Base-by-base conservation (phyloP, 2,329 filamentous ascomycete genomes). In the Stachybotrys chlorohalonatus region DNA sequence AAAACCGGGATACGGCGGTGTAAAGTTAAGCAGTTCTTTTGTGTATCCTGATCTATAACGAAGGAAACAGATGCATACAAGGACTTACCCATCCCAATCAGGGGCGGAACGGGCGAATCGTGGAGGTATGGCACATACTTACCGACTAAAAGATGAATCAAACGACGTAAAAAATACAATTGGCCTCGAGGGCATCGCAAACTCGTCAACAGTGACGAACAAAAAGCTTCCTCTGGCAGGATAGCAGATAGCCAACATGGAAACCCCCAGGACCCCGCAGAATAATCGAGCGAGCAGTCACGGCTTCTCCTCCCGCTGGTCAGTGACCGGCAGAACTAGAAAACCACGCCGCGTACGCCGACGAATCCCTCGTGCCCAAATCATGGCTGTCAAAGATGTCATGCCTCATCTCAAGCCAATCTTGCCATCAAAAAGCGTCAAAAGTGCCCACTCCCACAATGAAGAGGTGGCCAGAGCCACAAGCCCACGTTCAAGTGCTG, bases 341-440 rank as follows among this genome's bases (percentile, higher is more conserved):
- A 63, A 57, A 57, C 57, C 65, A 57, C 59, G 66, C 67, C 67
- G 62, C 62, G 59, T 58, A 57, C 64, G 64, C 68, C 64, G 63
- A 64, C 67, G 69, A 71, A 71, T 70, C 68, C 70, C 67, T 71
- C 70, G 70, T 70, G 66, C 69, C 68, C 68, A 69, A 63, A 57
- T 58, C 60, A 61, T 60, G 60, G 55, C 54, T 58, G 58, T 24
- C 59, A 49, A 13, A 58, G 53, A 58, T 55, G 58, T 64, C 60
- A 59, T 61, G 59, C 59, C 57, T 58, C 56, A 61, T 60, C 61
- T 47, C 55, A 56, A 62, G 55, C 64, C 63, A 30, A 30, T 45
- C 36, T 52, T 62, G 61, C 58, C 56, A 65, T 66, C 65, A 68
- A 69, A 69, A 68, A 69, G 66, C 69, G 64, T 58, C 55, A 62